Evolutionary conservation across 345 rosid genomes (phyloP), one percentile per base, ranked within the genome.

Genomic region (Boechera stricta): DNA sequence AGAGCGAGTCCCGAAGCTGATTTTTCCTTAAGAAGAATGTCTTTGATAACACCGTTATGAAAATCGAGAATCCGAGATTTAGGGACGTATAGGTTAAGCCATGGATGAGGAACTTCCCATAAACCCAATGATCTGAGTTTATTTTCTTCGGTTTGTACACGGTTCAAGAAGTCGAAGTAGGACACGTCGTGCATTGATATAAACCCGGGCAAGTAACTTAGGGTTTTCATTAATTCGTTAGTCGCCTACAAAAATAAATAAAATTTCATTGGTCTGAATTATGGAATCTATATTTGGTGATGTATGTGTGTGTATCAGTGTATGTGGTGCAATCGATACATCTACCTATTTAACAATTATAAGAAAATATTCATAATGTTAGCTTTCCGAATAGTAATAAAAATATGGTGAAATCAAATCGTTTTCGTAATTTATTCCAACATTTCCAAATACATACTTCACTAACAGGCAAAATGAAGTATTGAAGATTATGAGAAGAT

Each of bases 51-150:
- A 56, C 92, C 97, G 0, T 86, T 56, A 59, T 87, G 73, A 82
- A 94, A 92, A 64, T 85, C 87, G 0, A 54, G 36, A 8, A 94
- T 87, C 4, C 77, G 80, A 73, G 98, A 89, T 82, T 83, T 88
- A 12, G 98, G 97, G 6, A 94, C 72, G 48, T 87, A 87, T 67
- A 94, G 97, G 82, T 94, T 92, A 77, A 94, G 97, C 98, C 98
- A 94, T 75, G 97, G 98, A 80, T 94, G 97, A 8, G 98, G 98
- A 78, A 94, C 91, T 79, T 92, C 97, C 98, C 97, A 94, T 75
- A 94, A 84, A 57, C 97, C 97, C 57, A 84, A 85, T 5, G 97
- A 83, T 73, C 89, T 79, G 15, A 92, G 82, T 78, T 79, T 92
- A 45, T 84, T 67, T 86, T 92, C 98, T 5, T 92, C 87, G 29